Base-by-base conservation (phyloP, 2,329 filamentous ascomycete species). In the Aspergillus quadricinctus region DNA sequence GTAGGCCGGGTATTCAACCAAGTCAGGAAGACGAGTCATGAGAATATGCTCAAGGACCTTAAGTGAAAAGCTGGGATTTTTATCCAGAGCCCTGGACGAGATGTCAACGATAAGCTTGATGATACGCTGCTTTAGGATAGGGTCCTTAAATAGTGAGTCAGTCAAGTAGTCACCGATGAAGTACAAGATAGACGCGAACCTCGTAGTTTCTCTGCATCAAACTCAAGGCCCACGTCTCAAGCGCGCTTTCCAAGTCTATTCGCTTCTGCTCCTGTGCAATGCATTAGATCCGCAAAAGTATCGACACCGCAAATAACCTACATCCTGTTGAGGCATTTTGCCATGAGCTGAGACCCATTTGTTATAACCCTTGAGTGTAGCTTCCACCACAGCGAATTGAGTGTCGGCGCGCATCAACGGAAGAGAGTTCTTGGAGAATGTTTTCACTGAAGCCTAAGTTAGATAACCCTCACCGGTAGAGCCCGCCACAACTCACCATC, bases 21-120 rank as follows among this genome's bases (percentile, higher is more conserved):
- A 83, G 46, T 90, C 84, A 3, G 83, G 79, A n/a, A 90, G 85
- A 75, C 88, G 88, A 35, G 90, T 92, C 67, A 93, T 86, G 40
- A 99, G 81, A 60, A 97, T 92, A 71, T 97, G 90, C 69, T 97
- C 91, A 3, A 97, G 81, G 23, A 96, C 90, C 69, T 89, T 92
- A 21, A 97, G 81, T 73, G 96, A 94, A 72, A 97, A 93, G 37
- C 81, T 82, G 5, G 88, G 83, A 54, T 90, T 89, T 63, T 87
- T 87, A 68, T 91, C 86, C 6, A 96, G 79, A 2, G 89, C 89
- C 29, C 86, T 88, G 0, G 89, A 92, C 0, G 91, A 93, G 69
- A 96, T 89, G 41, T 90, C 90, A 45, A 95, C 91, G 48, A 91
- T 85, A 27, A 95, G 80, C 66, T 93, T 90, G 23, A 96, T 82